A percentile compares a stretch with the other conserved stretches of the same genome.
phyloP scores from a whole-genome alignment of 2,329 filamentous ascomycete species.

The Neoscytalidium dimidiatum region DNA sequence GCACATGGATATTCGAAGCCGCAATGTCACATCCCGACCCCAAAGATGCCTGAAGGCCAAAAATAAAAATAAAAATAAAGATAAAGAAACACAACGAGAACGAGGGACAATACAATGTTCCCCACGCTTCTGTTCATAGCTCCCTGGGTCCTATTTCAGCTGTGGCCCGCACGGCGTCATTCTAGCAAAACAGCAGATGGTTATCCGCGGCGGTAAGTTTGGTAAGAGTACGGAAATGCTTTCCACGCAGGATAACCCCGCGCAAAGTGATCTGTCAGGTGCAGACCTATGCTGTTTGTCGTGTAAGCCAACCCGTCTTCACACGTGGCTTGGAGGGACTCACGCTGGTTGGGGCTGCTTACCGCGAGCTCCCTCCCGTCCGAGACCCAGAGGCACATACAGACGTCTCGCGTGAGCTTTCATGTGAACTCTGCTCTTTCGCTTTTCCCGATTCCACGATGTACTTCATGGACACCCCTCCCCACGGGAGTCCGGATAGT shows the following conservation, averaged over 20 bases:
- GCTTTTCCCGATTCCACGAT: conserved; percentile 48
- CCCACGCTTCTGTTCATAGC: no score
- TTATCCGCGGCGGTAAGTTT: not conserved
- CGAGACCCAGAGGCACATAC: conserved; percentile 39
- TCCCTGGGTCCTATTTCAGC: not conserved
- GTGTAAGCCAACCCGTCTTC: conserved; percentile 28
- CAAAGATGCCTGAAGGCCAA: no score
- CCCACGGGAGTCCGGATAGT: conserved; percentile 71
- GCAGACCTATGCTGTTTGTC: conserved; percentile 37
- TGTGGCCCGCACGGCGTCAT: not conserved
- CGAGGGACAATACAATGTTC: no score
- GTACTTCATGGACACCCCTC: conserved; percentile 63
- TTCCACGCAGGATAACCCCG: conserved; percentile 35
- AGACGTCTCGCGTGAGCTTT: conserved; percentile 43
- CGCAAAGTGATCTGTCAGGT: conserved; percentile 44
- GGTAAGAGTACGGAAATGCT: conserved; percentile 24
- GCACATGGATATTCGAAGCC: not conserved
- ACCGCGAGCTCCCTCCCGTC: conserved; percentile 40
- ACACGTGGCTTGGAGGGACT: conserved; percentile 19
- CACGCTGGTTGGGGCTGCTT: conserved; percentile 33
- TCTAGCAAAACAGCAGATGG: no score
- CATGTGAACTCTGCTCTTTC: conserved; percentile 46
- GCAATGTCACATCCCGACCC: not conserved
- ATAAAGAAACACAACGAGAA: no score
- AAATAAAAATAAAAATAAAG: no score